Conservation (phyloP, 306 rosid genomes). For the Astragalus membranaceus region DNA sequence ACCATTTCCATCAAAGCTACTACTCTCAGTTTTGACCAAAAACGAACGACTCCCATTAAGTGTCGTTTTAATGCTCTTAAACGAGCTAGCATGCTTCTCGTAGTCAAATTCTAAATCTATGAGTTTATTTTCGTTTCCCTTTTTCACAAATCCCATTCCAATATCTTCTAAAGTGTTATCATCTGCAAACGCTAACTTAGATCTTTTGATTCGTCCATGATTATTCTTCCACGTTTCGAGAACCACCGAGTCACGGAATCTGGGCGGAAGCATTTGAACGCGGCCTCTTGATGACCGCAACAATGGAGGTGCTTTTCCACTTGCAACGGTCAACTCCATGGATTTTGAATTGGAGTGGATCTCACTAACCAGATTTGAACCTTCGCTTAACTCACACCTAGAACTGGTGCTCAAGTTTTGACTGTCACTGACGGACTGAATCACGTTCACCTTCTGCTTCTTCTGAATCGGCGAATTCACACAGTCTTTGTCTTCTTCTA, state of each 20-base stretch:
- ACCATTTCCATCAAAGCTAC: conserved; percentile 6
- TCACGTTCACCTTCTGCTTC: conserved; percentile 33
- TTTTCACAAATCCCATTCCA: conserved; percentile 13
- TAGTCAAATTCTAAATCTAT: neutral
- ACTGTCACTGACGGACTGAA: conserved; percentile 15
- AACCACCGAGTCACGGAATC: conserved; percentile 48
- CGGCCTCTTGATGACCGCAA: conserved; percentile 58
- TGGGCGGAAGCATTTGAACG: conserved; percentile 48
- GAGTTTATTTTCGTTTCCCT: conserved; percentile 7
- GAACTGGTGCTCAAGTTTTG: conserved; percentile 27
- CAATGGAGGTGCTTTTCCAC: conserved; percentile 18
- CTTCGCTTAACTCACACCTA: conserved; percentile 28
- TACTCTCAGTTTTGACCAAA: conserved; percentile 12
- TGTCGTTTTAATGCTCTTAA: neutral
- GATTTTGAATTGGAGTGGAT: conserved; percentile 31
- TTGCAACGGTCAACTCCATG: conserved; percentile 16
- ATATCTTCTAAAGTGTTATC: conserved; percentile 5
- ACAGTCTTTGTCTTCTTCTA: conserved; percentile 32
- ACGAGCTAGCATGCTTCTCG: conserved; percentile 17
- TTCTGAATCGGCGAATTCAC: conserved; percentile 27
- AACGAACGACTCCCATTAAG: conserved; percentile 16
- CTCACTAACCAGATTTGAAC: conserved; percentile 24
- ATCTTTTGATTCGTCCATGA: conserved; percentile 12
- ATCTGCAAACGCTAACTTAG: conserved; percentile 15
- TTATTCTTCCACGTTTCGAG: conserved; percentile 32